Percentiles rank a stretch among this genome's conserved stretches.
Evolutionary conservation across 768 basidiomycete species (phyloP).

Genomic region (Chiua virens): DNA sequence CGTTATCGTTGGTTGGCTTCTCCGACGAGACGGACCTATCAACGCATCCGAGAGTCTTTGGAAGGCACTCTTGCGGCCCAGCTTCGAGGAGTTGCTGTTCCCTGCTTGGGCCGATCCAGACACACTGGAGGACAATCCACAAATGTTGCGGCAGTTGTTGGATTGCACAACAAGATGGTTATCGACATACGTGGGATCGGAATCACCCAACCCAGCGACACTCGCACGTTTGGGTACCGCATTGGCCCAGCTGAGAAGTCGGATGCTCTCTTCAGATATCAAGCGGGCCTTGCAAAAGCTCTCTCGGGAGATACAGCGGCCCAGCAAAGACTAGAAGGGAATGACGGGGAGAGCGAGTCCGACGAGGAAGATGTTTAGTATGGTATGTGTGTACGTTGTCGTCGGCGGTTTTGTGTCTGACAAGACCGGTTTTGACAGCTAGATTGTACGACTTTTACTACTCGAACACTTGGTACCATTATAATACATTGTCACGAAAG

Average conservation of each 20-base stretch:
- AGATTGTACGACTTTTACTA: too few species aligned
- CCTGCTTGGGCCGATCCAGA: slow-evolving; percentile 6
- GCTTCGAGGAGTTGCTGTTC: slow-evolving; percentile 2
- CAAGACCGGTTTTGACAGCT: too few species aligned
- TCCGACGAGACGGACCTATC: slow-evolving; percentile 2
- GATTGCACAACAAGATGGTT: slow-evolving; percentile 1
- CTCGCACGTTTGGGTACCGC: background rate
- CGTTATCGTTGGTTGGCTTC: slow-evolving; percentile 3
- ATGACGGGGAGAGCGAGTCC: too few species aligned
- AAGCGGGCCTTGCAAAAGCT: slow-evolving; percentile 1
- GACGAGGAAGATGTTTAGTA: too few species aligned
- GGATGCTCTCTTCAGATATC: background rate
- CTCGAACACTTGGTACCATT: too few species aligned
- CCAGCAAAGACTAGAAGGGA: background rate
- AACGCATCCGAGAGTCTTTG: background rate
- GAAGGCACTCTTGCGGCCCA: background rate
- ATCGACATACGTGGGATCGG: background rate
- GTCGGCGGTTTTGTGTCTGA: too few species aligned
- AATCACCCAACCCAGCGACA: background rate
- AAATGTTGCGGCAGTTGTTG: slow-evolving; percentile 2
- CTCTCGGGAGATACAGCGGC: background rate
- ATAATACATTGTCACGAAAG: too few species aligned
- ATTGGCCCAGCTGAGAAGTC: background rate
- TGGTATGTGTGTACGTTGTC: too few species aligned
- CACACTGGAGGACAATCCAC: slow-evolving; percentile 4